Base-by-base conservation (phyloP, 768 basidiomycete species). In the Agaricus sinodeliciosus region DNA sequence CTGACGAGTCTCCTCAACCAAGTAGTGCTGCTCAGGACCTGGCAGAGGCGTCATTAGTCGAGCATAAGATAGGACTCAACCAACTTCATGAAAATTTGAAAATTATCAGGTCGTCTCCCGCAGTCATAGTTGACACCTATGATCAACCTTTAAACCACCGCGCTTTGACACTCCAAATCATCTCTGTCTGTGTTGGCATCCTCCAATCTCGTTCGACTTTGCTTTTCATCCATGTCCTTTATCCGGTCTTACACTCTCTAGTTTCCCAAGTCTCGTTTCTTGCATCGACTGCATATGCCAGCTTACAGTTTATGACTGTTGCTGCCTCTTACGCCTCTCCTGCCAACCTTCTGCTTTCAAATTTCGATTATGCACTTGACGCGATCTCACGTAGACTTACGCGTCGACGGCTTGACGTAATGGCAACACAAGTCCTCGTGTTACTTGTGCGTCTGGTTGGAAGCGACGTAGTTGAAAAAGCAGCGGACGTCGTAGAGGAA, bases 331-430 rank as follows among this genome's bases (percentile, higher is more conserved):
- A 93, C 60, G 92, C 94, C n/a, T 88, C 91, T 3, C 78, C 90
- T 0, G 82, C 85, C 41, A 94, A 94, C 61, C 74, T 98, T 25
- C 74, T 99, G 4, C 76, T 97, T 36, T 87, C 94, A 18, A 96
- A 99, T 66, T 95, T 95, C 59, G 95, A 99, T 68, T 98, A 99
- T 63, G 87, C 92, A 8, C 80, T 99, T 51, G 93, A 97, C 59
- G 82, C 88, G 2, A 85, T 95, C 13, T 90, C 92, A 2, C 85
- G 91, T 18, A 80, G 89, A 25, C 76, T 99, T 22, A 84, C 85
- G 9, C 79, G 81, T 15, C 77, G 86, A 55, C 85, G 88, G 77
- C 76, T 98, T 9, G 92, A 95, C 57, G 76, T 90, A 1, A 84
- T 89, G 31, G 95, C 95, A 0, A 89, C 94, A 8, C 86, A 90